Base-by-base conservation (phyloP, 352 stramenopile genomes). In the Aphanomyces cochlioides region DNA sequence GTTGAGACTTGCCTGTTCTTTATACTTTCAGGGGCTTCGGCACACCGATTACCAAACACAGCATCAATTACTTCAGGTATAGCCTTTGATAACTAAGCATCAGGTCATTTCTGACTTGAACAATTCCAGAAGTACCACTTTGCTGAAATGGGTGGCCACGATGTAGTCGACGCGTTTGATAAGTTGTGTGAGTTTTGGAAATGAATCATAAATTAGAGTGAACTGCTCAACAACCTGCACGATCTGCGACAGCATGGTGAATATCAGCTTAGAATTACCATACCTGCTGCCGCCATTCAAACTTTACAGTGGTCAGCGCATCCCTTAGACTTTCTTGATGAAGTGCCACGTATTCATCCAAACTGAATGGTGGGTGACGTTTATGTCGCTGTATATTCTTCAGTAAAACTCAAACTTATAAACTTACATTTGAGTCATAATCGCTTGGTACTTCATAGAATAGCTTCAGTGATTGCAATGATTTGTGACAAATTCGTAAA, bases 371-470 rank as follows among this genome's bases (percentile, higher is more conserved):
- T 10, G 64, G 64, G 21, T 47, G 13, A 37, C 36, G 45, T 6
- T 37, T 47, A 47, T 63, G 19, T 36, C 43, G 28, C 28, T 41
- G 17, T 47, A 47, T 41, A 50, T n/a, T 3, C 43, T n/a, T 39
- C 54, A 61, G 4, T 17, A 43, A n/a, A 45, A n/a, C 7, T 19
- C 34, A 17, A 45, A 15, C 10, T 39, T n/a, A 37, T 17, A 40
- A 61, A 40, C 28, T 39, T 40, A 39, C 28, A n/a, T 61, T 37
- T n/a, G 47, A 47, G 21, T 70, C 64, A 21, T 70, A 70, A 39
- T 70, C 64, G 40, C 45, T 70, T 40, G 28, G 15, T 10, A 70
- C 56, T 28, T 61, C 47, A 47, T 70, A 58, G 28, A 70, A 70
- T 13, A 48, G 43, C 13, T 8, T 6, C 4, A 70, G 34, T 15